phyloP scores from a whole-genome alignment of 805 yeast genomes.

The Lipomyces spencermartinsiae region DNA sequence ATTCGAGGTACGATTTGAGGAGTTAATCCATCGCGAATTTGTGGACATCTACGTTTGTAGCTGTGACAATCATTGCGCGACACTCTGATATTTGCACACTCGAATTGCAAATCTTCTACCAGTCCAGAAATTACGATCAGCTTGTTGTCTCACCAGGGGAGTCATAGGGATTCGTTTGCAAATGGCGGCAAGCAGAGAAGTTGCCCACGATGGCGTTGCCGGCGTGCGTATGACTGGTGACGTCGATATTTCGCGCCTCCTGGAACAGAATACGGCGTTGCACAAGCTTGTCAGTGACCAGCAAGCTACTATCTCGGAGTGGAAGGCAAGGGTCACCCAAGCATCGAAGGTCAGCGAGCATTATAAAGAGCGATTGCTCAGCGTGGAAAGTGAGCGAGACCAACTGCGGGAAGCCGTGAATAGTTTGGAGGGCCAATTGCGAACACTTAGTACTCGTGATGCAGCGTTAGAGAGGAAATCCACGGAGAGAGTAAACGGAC shows the following conservation, averaged over 20 bases:
- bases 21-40: background rate
- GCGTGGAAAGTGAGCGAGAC: slow-evolving; percentile 20
- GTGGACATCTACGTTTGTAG: background rate
- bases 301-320: slow-evolving; percentile 1
- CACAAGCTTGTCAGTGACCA: slow-evolving; percentile 4
- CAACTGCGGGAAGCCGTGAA: slow-evolving; percentile 11
- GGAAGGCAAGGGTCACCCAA: background rate
- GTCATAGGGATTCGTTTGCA: background rate
- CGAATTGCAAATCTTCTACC: background rate
- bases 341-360: background rate
- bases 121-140: background rate
- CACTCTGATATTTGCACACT: background rate
- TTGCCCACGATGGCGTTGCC: background rate
- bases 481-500: background rate
- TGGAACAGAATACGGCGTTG: background rate
- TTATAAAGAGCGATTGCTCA: background rate
- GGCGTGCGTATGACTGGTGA: background rate
- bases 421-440: slow-evolving; percentile 15
- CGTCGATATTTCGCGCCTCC: background rate
- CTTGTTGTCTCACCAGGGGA: background rate
- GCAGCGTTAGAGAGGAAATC: background rate
- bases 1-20: background rate
- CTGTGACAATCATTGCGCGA: background rate
- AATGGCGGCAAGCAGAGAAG: background rate
- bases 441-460: background rate